Evolutionary conservation across 176 grass and related monocot species (phyloP).

Genomic region (Canna indica): DNA sequence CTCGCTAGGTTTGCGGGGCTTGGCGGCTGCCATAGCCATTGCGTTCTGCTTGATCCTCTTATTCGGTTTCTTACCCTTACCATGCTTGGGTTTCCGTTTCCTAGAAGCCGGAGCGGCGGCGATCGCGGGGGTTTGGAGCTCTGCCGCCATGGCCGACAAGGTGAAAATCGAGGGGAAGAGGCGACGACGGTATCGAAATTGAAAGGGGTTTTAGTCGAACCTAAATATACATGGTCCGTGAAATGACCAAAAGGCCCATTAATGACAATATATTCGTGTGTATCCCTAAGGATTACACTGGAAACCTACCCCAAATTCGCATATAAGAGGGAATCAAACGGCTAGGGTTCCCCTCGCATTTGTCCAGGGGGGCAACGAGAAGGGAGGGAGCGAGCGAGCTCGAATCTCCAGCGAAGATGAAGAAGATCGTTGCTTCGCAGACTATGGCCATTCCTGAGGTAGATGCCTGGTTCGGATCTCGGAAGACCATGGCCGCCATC

Average conservation of each 20-base stretch:
- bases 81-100: constrained; percentile 35
- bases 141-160: not conserved
- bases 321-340: too few relatives aligned
- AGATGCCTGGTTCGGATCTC: constrained; percentile 89
- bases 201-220: too few relatives aligned
- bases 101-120: not conserved
- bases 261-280: too few relatives aligned
- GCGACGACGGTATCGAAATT: not conserved
- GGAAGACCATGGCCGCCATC: constrained; percentile 83
- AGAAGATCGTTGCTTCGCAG: constrained; percentile 75
- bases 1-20: constrained; percentile 49
- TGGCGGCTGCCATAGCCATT: constrained; percentile 23
- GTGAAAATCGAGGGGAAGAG: not conserved
- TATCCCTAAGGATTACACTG: too few relatives aligned
- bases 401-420: constrained; percentile 30
- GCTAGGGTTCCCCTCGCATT: too few relatives aligned
- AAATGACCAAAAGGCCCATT: too few relatives aligned
- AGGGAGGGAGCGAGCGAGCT: not conserved
- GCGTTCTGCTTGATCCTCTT: constrained; percentile 27
- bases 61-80: constrained; percentile 16
- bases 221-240: too few relatives aligned
- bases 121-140: not conserved
- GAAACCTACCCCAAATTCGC: too few relatives aligned
- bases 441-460: constrained; percentile 87
- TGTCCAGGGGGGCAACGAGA: not conserved